A percentile compares a stretch with the other conserved stretches of the same genome.
Conservation (phyloP, 495 filamentous ascomycete genomes). For the Lepidopterella palustris region DNA sequence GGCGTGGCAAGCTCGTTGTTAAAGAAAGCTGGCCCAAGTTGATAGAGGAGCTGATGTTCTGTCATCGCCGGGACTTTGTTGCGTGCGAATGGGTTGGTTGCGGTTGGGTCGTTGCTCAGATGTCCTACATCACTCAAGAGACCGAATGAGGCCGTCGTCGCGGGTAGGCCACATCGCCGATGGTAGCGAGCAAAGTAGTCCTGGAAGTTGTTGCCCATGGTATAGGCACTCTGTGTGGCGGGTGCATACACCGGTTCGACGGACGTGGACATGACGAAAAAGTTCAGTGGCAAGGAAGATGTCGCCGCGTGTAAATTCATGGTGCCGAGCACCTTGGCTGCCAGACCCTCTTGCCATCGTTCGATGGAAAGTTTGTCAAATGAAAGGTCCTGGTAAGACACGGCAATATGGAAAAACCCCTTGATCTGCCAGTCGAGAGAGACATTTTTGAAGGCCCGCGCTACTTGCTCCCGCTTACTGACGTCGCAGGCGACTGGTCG, state of each 20-base stretch:
- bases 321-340: slow-evolving; percentile 20
- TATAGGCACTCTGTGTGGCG: slow-evolving; percentile 18
- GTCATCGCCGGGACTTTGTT: not conserved
- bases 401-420: slow-evolving; percentile 29
- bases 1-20: not conserved
- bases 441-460: not conserved
- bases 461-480: slow-evolving; percentile 4
- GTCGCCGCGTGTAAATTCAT: slow-evolving; percentile 25
- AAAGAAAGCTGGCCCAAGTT: slow-evolving; percentile 7
- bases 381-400: slow-evolving; percentile 17
- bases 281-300: slow-evolving; percentile 15
- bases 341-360: slow-evolving; percentile 3
- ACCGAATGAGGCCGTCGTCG: slow-evolving; percentile 22
- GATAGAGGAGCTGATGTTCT: not conserved
- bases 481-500: slow-evolving; percentile 1
- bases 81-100: not conserved
- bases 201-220: slow-evolving; percentile 20
- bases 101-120: not conserved
- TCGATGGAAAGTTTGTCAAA: slow-evolving; percentile 26
- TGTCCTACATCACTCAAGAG: slow-evolving; percentile 23
- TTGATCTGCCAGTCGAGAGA: slow-evolving; percentile 16
- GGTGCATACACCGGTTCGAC: not conserved
- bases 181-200: slow-evolving; percentile 25
- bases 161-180: slow-evolving; percentile 20
- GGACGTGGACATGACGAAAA: slow-evolving; percentile 25